Evolutionary conservation across 2,329 filamentous ascomycete genomes (phyloP).

Genomic region (Botryosphaeria agaves): DNA sequence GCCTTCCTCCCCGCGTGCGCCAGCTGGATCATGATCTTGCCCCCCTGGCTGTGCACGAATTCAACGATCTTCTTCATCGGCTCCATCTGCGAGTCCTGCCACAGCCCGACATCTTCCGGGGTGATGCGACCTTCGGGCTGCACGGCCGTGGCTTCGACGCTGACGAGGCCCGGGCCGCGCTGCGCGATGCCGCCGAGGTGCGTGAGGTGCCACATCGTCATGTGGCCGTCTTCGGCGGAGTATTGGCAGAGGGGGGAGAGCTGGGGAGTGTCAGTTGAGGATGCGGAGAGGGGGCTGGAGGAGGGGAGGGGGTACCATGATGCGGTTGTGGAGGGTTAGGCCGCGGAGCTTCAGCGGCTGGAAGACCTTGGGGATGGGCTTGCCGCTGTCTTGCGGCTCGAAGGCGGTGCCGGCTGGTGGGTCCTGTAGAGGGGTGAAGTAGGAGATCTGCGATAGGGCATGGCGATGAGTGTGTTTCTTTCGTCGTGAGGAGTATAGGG

Average conservation of each 20-base stretch:
- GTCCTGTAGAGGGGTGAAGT: slow-evolving; percentile 29
- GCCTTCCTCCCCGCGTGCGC: slow-evolving; percentile 59
- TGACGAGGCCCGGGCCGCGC: slow-evolving; percentile 54
- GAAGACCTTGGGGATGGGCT: slow-evolving; percentile 40
- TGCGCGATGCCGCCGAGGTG: slow-evolving; percentile 66
- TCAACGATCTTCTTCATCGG: slow-evolving; percentile 54
- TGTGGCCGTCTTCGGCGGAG: slow-evolving; percentile 49
- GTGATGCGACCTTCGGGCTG: slow-evolving; percentile 65
- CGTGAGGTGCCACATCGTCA: slow-evolving; percentile 66
- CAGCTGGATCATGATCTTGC: slow-evolving; percentile 65
- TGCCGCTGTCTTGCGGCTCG: slow-evolving; percentile 27
- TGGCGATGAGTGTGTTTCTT: too few relatives aligned
- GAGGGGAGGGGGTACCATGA: slow-evolving; percentile 27
- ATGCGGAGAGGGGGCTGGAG: too few relatives aligned
- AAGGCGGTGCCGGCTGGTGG: slow-evolving; percentile 29
- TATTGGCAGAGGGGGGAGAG: slow-evolving; percentile 51
- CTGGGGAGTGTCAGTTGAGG: slow-evolving; percentile 9
- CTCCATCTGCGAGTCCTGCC: slow-evolving; percentile 68
- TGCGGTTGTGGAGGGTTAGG: slow-evolving; percentile 49
- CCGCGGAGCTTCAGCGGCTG: slow-evolving; percentile 38
- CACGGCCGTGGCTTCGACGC: slow-evolving; percentile 67
- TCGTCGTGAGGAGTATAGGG: background rate
- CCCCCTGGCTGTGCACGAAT: slow-evolving; percentile 62
- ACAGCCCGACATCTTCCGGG: slow-evolving; percentile 62
- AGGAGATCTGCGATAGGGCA: slow-evolving; percentile 16